A percentile compares a stretch with the other conserved stretches of the same genome.
phyloP scores from a whole-genome alignment of 2,329 filamentous ascomycete genomes.

The Ophiostoma ulmi region DNA sequence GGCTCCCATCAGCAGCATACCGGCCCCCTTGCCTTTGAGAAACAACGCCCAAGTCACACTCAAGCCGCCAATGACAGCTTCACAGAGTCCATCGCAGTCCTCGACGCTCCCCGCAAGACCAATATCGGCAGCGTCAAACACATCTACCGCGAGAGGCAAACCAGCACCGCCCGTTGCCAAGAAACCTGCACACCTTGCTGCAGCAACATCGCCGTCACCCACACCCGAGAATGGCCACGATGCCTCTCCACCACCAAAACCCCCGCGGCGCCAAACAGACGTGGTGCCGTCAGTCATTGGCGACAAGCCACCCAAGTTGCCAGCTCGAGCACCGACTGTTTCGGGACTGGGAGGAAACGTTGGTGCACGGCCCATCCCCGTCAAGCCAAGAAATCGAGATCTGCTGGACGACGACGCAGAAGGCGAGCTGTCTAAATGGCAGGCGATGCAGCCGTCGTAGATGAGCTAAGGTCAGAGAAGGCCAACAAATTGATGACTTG shows the following conservation, averaged over 20 bases:
- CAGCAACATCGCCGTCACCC: constrained; percentile 27
- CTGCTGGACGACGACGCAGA: constrained; percentile 43
- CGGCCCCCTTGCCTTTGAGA: constrained; percentile 1
- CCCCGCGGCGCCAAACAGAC: constrained; percentile 20
- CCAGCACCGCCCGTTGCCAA: constrained; percentile 54
- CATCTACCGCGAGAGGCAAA: constrained; percentile 32
- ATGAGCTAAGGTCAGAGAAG: not conserved
- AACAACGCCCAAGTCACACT: not conserved
- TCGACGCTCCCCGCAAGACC: constrained; percentile 14
- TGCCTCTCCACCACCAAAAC: constrained; percentile 8
- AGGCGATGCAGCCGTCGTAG: constrained; percentile 47
- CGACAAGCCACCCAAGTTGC: constrained; percentile 26
- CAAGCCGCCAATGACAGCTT: not conserved
- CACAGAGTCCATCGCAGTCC: constrained; percentile 26
- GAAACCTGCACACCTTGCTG: constrained; percentile 55
- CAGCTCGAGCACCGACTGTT: constrained; percentile 30
- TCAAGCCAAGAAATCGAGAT: constrained; percentile 36
- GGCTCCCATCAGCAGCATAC: not conserved
- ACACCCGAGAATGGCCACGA: constrained; percentile 17
- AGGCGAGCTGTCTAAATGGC: constrained; percentile 50
- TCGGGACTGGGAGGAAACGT: not conserved
- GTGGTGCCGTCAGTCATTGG: not conserved
- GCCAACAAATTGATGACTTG: not conserved
- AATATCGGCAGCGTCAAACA: constrained; percentile 31
- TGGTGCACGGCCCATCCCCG: constrained; percentile 13